Evolutionary conservation across 1,284 basidiomycete species (phyloP).

Genomic region (Hemileia vastatrix): DNA sequence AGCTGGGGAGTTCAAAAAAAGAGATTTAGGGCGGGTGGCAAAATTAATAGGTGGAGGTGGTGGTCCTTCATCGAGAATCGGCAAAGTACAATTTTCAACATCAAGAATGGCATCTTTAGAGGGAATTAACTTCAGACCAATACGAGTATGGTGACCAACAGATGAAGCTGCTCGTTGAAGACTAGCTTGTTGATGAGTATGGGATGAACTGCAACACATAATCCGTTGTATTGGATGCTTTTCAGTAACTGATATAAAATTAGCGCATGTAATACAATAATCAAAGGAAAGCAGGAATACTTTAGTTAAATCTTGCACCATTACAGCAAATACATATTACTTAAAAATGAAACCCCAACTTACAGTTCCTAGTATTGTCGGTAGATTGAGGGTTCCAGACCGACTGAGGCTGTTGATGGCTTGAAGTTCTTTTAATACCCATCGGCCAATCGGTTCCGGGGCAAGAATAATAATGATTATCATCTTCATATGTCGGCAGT

Average conservation of each 20-base stretch:
- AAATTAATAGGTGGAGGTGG: slow-evolving; percentile 14
- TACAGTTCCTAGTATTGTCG: no score
- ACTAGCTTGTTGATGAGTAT: not conserved
- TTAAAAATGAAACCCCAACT: no score
- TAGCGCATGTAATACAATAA: no score
- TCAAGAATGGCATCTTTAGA: not conserved
- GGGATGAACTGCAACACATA: not conserved
- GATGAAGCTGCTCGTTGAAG: not conserved
- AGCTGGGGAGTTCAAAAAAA: not conserved
- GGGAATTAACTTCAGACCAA: not conserved
- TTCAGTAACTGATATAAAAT: not conserved
- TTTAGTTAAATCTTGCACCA: no score
- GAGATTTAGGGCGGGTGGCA: slow-evolving; percentile 2
- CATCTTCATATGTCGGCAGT: not conserved
- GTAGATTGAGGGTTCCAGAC: no score
- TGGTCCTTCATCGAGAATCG: no score
- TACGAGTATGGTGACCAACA: not conserved
- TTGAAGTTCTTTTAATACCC: no score
- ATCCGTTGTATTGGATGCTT: not conserved
- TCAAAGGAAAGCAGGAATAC: no score
- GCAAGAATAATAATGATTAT: no score
- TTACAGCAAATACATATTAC: no score
- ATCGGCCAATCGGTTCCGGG: no score
- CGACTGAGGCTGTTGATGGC: no score
- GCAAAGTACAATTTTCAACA: not conserved